Conservation (phyloP, 352 stramenopile genomes). For the Globisporangium camurandrum region DNA sequence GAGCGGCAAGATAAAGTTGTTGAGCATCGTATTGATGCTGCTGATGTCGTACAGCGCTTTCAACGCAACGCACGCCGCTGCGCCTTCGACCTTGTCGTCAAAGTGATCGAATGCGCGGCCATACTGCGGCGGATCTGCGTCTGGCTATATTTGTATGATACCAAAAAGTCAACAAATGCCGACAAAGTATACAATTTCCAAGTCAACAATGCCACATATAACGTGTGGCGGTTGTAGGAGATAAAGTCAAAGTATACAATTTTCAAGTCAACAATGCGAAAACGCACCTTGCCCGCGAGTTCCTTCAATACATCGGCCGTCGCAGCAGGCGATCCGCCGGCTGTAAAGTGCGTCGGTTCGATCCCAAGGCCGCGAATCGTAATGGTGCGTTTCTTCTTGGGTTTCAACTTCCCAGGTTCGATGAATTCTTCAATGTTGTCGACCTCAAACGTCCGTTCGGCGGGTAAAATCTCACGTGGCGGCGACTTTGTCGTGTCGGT, state of each 20-base stretch:
- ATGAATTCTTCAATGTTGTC: conserved; percentile 73
- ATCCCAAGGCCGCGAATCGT: conserved; percentile 89
- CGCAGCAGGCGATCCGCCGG: conserved; percentile 87
- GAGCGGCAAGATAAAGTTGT: conserved; percentile 93
- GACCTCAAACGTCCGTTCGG: conserved; percentile 70
- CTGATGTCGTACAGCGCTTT: conserved; percentile 94
- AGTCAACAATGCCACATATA: no score
- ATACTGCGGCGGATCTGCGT: conserved; percentile 63
- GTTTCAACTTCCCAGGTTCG: conserved; percentile 57
- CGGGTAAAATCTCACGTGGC: conserved; percentile 51
- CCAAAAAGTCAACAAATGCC: conserved; percentile 4
- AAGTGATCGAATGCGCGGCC: conserved; percentile 92
- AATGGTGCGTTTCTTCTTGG: conserved; percentile 78
- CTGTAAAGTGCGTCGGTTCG: conserved; percentile 89
- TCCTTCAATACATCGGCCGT: conserved; percentile 92
- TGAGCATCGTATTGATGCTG: conserved; percentile 99
- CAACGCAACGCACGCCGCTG: conserved; percentile 92
- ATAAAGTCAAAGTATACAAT: conserved; percentile 1
- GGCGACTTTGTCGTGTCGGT: conserved; percentile 60
- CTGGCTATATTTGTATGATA: conserved; percentile 30
- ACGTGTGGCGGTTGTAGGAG: conserved; percentile 8
- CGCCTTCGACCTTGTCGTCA: conserved; percentile 84
- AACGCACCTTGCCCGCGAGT: conserved; percentile 84
- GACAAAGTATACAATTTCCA: no score
- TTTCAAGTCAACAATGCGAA: conserved; percentile 1